Percentiles rank a stretch among this genome's conserved stretches.
Conservation (phyloP, 177 flowering plant genomes). For the Vitis hybrid region DNA sequence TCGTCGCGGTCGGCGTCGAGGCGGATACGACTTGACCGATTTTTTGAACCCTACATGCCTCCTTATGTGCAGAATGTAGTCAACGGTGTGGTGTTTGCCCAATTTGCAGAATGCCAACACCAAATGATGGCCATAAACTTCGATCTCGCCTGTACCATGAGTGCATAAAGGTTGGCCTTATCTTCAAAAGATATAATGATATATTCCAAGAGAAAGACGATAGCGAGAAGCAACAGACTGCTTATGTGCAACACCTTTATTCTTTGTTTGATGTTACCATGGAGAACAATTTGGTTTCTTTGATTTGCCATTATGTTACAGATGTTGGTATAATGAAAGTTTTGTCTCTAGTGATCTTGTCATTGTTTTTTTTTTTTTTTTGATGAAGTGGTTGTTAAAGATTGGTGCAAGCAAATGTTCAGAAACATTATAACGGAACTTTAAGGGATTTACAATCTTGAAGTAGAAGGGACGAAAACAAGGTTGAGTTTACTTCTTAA, state of each 20-base stretch:
- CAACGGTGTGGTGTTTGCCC: slow-evolving; percentile 90
- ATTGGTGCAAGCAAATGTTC: slow-evolving; percentile 28
- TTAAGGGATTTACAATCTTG: slow-evolving; percentile 57
- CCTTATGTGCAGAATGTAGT: slow-evolving; percentile 86
- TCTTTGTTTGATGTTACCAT: slow-evolving; percentile 89
- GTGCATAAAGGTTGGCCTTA: slow-evolving; percentile 85
- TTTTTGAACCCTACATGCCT: slow-evolving; percentile 4
- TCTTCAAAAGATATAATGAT: slow-evolving; percentile 62
- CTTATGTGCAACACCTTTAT: slow-evolving; percentile 78
- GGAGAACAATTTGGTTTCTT: slow-evolving; percentile 82
- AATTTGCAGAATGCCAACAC: slow-evolving; percentile 68
- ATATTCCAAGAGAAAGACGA: slow-evolving; percentile 60
- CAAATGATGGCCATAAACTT: slow-evolving; percentile 42
- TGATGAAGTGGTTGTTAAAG: slow-evolving; percentile 97
- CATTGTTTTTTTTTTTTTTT: slow-evolving; percentile 61
- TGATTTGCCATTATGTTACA: slow-evolving; percentile 93
- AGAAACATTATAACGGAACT: slow-evolving; percentile 49
- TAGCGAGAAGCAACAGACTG: slow-evolving; percentile 43
- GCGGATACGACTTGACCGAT: too few species aligned
- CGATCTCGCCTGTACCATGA: slow-evolving; percentile 76
- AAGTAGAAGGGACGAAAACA: slow-evolving; percentile 48
- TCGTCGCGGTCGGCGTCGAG: too few species aligned
- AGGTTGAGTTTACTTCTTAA: slow-evolving; percentile 47
- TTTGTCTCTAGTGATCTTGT: slow-evolving; percentile 98
- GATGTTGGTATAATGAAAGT: slow-evolving; percentile 98